Conservation (phyloP, 1,284 basidiomycete species). For the Ustilago cynodontis region DNA sequence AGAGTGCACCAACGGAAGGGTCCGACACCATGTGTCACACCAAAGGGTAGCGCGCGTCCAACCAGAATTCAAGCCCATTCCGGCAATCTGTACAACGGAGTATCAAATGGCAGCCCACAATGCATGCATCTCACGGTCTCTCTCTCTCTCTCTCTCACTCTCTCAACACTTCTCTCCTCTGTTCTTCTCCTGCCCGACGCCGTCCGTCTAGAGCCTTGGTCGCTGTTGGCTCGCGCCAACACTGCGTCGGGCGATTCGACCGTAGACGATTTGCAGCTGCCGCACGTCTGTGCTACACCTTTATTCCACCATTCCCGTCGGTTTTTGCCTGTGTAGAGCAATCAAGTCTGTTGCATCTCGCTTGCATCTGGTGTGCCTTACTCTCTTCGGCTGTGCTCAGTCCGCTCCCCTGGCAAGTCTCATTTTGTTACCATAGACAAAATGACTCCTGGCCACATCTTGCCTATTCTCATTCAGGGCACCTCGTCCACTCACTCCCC, state of each 20-base stretch:
- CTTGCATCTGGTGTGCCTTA: neutral
- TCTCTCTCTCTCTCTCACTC: neutral
- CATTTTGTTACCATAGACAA: no score
- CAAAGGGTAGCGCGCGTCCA: neutral
- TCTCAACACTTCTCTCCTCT: neutral
- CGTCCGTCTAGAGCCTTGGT: neutral
- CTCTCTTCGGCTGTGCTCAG: neutral
- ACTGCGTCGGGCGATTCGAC: neutral
- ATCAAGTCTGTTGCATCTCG: neutral
- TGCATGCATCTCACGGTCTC: neutral
- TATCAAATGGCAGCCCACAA: neutral
- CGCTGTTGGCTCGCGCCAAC: neutral
- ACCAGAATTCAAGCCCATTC: neutral
- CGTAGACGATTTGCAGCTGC: neutral
- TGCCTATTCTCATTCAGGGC: neutral
- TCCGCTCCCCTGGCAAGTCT: neutral
- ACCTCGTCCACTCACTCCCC: constrained; percentile 2
- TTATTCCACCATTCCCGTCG: neutral
- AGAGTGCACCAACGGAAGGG: no score
- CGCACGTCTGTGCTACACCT: neutral
- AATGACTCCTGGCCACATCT: no score
- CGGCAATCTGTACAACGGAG: constrained; percentile 12
- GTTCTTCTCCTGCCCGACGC: neutral
- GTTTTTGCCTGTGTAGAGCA: neutral
- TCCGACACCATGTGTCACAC: neutral